Evolutionary conservation across 208 protist genomes (phyloP).

Genomic region (Leishmania amazonensis): DNA sequence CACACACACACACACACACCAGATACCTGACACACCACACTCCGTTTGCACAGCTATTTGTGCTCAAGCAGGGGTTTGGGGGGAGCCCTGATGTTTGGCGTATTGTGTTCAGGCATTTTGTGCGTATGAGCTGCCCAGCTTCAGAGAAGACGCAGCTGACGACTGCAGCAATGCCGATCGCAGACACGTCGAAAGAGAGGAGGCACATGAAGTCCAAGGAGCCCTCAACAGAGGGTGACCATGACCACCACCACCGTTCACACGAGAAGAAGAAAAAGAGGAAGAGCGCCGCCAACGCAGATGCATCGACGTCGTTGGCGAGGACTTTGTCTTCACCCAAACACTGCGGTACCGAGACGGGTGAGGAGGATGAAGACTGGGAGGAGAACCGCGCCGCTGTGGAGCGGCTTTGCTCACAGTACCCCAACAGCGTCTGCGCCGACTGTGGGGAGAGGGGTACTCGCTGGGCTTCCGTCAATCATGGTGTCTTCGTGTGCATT

Average conservation of each 20-base stretch:
- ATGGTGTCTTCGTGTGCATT: constrained; percentile 93
- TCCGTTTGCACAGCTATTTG: background rate
- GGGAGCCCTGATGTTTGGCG: background rate
- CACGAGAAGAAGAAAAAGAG: constrained; percentile 11
- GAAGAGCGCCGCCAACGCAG: background rate
- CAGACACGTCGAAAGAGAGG: constrained; percentile 1
- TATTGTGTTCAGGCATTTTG: background rate
- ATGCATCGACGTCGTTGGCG: background rate
- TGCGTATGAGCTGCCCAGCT: background rate
- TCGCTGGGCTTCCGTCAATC: constrained; percentile 90
- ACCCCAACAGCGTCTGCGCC: constrained; percentile 81
- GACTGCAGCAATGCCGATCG: background rate
- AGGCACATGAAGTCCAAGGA: constrained; percentile 15
- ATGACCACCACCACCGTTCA: background rate
- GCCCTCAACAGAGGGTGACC: background rate
- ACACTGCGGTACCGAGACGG: background rate
- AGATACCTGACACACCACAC: background rate
- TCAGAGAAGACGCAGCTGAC: constrained; percentile 1
- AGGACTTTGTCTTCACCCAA: background rate
- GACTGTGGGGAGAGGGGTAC: constrained; percentile 84
- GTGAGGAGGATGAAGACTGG: constrained; percentile 56
- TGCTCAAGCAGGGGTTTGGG: background rate
- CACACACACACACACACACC: background rate
- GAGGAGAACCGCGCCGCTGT: constrained; percentile 61
- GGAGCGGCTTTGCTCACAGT: constrained; percentile 57